Evolutionary conservation across 2,329 filamentous ascomycete species (phyloP), one percentile per base, ranked within the genome.

Genomic region (Esteya vermicola): DNA sequence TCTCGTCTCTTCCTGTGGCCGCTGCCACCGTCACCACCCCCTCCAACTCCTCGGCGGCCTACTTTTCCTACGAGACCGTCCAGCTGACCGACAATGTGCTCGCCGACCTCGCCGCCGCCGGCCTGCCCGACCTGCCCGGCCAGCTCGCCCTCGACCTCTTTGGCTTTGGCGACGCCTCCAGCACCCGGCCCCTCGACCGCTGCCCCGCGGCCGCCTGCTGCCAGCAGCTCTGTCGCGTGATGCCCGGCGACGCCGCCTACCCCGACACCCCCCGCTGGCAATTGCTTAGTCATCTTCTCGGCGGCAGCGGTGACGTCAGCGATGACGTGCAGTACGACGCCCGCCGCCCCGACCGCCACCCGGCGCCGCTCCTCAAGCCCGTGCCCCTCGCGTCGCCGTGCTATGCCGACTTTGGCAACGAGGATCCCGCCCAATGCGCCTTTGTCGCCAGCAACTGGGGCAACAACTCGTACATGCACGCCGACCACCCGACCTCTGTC

Each of bases 181-280:
- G 21, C 28, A n/a, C 19, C 8, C 18, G 22, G 9, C 7, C 26
- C 33, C n/a, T 12, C 38, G 40, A 32, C 28, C 28, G 19, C 28
- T 22, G 25, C 19, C 12, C 25, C 40, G 36, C 37, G 33, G 19
- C 38, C 14, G 36, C 45, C 40, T 51, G 51, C 43, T n/a, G n/a
- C n/a, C n/a, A n/a, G n/a, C n/a, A n/a, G n/a, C n/a, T n/a, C n/a
- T n/a, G n/a, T n/a, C 52, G 49, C 42, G 43, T 45, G 9, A 43
- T 49, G 26, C 72, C 73, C 1, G 64, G 63, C 14, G 68, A 76
- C 41, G n/a, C 45, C 1, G 64, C 61, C 49, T 80, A 74, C 72
- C 75, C 75, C 0, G 53, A 55, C 0, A 19, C 46, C 1, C 34
- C 48, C 1, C 52, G 54, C 6, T 79, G 74, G 73, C 47, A 55